Evolutionary conservation across 148 eudicot genomes (phyloP), one percentile per base, ranked within the genome.

Genomic region (Silene uniflora): DNA sequence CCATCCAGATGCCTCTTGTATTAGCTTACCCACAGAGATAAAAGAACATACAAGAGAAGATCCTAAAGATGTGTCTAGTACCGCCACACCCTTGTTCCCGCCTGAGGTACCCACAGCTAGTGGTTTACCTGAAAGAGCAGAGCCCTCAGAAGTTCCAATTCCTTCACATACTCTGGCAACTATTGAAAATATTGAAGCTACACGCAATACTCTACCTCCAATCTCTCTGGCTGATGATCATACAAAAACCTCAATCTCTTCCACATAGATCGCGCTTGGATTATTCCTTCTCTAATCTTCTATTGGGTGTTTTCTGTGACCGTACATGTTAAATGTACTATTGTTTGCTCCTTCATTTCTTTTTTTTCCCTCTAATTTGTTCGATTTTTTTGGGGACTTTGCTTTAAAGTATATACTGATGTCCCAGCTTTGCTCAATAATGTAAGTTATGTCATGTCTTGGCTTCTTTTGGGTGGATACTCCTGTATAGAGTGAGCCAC

Each of bases 311-410:
- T 75, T 73, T 54, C 4, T 61, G 80, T 77, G 71, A 71, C 70
- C 62, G 10, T 71, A 72, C 76, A n/a, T 75, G 56, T 7, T 70
- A 11, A 29, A 67, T 60, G 23, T 5, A 25, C 27, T 21, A 10
- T 10, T 71, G 49, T n/a, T 12, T 21, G 13, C n/a, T 25, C 4
- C 56, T 39, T 21, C 52, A 46, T 44, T 17, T 29, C 35, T 35
- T 24, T 67, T 13, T 6, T 6, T 75, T 55, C 1, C 56, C 47
- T 18, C 24, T 25, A 11, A 39, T 71, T 18, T 35, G 32, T 67
- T 44, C 16, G n/a, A 79, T 81, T 73, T 72, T 77, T 81, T 81
- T 62, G 71, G 84, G 77, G 56, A 74, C 54, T n/a, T 32, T 49
- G 70, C 14, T 39, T 62, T 56, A 5, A 49, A 67, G 64, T 52